These are phyloP conservation scores for Suillus decipiens DNA, from an alignment of 768 basidiomycete genomes.

Conservation along the genomic window DNA sequence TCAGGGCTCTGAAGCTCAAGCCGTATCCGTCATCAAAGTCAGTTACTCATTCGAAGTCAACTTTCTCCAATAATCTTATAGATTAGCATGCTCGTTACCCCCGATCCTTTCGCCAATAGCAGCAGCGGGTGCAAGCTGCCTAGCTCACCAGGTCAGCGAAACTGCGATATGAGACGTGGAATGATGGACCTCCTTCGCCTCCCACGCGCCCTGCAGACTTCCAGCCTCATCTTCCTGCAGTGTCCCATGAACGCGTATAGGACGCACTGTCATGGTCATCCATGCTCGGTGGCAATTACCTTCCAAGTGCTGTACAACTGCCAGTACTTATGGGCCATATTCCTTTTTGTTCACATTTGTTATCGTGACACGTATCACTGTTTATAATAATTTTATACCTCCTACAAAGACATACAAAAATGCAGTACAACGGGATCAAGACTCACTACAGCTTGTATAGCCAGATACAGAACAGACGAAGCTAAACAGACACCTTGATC, in stretches of 20 bases:
- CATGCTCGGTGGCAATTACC: not conserved
- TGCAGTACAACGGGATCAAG: not conserved
- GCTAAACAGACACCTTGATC: not conserved
- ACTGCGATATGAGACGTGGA: slow-evolving; percentile 3
- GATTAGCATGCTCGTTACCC: too few relatives aligned
- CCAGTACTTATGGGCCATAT: too few relatives aligned
- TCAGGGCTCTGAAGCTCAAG: too few relatives aligned
- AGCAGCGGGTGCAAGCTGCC: slow-evolving; percentile 76
- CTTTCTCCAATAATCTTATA: too few relatives aligned
- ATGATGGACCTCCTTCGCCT: slow-evolving; percentile 70
- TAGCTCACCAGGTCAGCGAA: slow-evolving; percentile 30
- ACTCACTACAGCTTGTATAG: not conserved
- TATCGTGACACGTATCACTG: not conserved
- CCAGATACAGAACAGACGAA: not conserved
- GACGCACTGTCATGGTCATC: too few relatives aligned
- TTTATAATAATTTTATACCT: not conserved
- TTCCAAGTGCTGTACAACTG: not conserved
- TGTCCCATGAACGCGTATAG: slow-evolving; percentile 95
- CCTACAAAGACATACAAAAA: not conserved
- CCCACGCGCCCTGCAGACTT: slow-evolving; percentile 82
- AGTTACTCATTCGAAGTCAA: too few relatives aligned
- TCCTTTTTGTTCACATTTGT: not conserved
- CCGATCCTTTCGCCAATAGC: too few relatives aligned
- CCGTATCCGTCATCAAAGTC: too few relatives aligned
- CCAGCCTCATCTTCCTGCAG: slow-evolving; percentile 95